Evolutionary conservation across 2,329 filamentous ascomycete species (phyloP).

Genomic region (Aspergillus sp.): DNA sequence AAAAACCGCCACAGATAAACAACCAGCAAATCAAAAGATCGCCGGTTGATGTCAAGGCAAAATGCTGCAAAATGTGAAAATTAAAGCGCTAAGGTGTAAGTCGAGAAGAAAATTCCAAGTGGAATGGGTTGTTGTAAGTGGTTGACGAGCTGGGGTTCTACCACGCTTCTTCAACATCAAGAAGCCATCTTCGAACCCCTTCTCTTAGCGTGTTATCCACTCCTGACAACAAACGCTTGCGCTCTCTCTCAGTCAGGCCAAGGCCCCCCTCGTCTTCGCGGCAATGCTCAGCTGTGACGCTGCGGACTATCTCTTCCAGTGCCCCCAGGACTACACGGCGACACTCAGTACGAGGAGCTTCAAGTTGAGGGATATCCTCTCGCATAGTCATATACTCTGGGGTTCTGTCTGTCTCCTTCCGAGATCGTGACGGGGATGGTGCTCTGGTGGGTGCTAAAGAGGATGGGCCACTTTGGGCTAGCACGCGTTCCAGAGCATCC

Average conservation of each 20-base stretch:
- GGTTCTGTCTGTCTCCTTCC: conserved; percentile 31
- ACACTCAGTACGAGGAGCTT: conserved; percentile 53
- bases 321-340: conserved; percentile 56
- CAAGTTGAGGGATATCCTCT: conserved; percentile 36
- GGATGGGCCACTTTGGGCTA: conserved; percentile 46
- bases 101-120: neutral
- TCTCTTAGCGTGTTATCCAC: conserved; percentile 55
- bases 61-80: neutral
- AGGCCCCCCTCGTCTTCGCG: conserved; percentile 40
- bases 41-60: neutral
- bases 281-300: conserved; percentile 52
- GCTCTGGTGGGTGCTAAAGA: conserved; percentile 43
- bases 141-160: conserved; percentile 15
- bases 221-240: conserved; percentile 31
- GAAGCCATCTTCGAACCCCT: conserved; percentile 57
- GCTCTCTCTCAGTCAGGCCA: conserved; percentile 32
- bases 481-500: conserved; percentile 57
- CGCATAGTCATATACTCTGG: conserved; percentile 20
- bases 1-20: conserved; percentile 1
- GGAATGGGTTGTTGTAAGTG: neutral
- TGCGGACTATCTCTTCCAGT: conserved; percentile 56
- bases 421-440: conserved; percentile 40
- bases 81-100: neutral
- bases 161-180: conserved; percentile 48
- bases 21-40: neutral